phyloP scores from a whole-genome alignment of 192 early-diverging fungal species.

The Funneliformis mosseae region DNA sequence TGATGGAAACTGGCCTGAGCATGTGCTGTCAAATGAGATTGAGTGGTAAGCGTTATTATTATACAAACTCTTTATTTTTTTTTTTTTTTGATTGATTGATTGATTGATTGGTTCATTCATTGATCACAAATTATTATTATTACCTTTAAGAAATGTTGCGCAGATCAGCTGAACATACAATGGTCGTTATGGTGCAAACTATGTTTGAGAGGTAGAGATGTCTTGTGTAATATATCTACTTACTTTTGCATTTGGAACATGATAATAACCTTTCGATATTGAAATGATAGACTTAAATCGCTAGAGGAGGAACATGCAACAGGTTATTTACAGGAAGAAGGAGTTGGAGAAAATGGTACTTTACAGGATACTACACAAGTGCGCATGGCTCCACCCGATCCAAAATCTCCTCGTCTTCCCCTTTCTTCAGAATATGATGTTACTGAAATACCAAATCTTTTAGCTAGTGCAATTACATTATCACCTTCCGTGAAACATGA shows the following conservation, averaged over 20 bases:
- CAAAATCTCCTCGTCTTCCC: constrained; percentile 26
- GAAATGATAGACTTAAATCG: constrained; percentile 39
- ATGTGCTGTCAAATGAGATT: constrained; percentile 95
- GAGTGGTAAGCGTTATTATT: constrained; percentile 74
- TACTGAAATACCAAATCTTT: not conserved
- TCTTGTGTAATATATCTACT: not conserved
- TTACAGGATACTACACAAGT: constrained; percentile 18
- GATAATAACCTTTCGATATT: not conserved
- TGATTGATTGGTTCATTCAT: not conserved
- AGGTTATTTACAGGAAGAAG: not conserved
- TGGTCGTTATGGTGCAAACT: constrained; percentile 69
- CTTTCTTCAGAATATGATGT: constrained; percentile 2
- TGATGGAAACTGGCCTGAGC: constrained; percentile 95
- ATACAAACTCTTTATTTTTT: no score
- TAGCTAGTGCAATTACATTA: not conserved
- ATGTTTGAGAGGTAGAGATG: constrained; percentile 71
- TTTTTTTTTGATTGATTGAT: not conserved
- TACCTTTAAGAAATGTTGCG: constrained; percentile 66
- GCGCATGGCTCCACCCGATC: constrained; percentile 31
- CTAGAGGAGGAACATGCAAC: constrained; percentile 40
- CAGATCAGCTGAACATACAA: constrained; percentile 77
- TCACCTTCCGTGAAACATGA: not conserved
- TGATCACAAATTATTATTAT: not conserved
- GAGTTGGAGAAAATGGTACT: not conserved
- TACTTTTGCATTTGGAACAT: not conserved